Evolutionary conservation across 768 basidiomycete species (phyloP), one percentile per base, ranked within the genome.

Genomic region (Phanerochaete sordida): DNA sequence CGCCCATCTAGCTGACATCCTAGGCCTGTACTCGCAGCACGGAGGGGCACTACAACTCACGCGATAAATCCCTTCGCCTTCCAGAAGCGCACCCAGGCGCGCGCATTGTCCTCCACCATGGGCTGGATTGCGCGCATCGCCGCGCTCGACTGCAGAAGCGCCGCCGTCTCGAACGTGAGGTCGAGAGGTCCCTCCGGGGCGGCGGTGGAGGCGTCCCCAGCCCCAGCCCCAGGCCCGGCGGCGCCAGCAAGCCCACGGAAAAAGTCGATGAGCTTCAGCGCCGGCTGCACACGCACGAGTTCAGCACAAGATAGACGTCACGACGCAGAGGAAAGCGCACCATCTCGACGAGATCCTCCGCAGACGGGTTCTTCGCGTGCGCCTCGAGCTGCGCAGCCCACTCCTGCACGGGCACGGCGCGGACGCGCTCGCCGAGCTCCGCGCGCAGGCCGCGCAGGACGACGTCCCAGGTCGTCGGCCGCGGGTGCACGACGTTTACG

Each of bases 401-500:
- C 6, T 53, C 35, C 8, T 30, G 39, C n/a, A 45, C 26, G 11
- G 56, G 56, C 15, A 61, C 56, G 23, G 57, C n/a, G 5, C 47
- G 49, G n/a, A 61, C 21, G 12, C 31, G 16, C 16, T 23, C 28
- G 3, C 49, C 47, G 4, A 57, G 15, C n/a, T 37, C 55, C 3
- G 8, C 15, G 24, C 51, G 48, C 27, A 57, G n/a, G 2, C 31
- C 60, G 15, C n/a, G n/a, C 3, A 61, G 45, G 44, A 61, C 21
- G 9, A 30, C 27, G 12, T 23, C 43, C 55, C 60, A 56, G 15
- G 23, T n/a, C 12, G 55, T 45, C 35, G 60, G 60, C 2, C 55
- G 35, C 3, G 60, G 60, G 37, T 61, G 60, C 7, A 57, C 55
- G 13, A 61, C 49, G 31, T 61, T 61, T 2, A 61, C 56, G 33